phyloP scores from a whole-genome alignment of 1,284 basidiomycete genomes.

The Dichomitus squalens region DNA sequence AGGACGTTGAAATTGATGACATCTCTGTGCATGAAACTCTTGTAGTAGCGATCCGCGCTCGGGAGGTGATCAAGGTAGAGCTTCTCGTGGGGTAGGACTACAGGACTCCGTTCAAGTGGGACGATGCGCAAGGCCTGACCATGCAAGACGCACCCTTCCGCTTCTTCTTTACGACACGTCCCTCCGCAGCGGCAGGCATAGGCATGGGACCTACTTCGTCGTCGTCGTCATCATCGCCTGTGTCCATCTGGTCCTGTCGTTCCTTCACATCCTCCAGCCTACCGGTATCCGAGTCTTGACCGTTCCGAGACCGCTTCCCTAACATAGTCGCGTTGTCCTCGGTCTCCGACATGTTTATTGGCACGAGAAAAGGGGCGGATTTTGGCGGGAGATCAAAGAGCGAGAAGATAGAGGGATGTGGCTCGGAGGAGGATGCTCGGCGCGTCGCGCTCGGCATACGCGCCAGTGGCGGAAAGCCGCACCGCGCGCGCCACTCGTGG shows the following conservation, averaged over 20 bases:
- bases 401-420: too few species aligned
- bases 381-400: too few species aligned
- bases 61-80: slow-evolving; percentile 93
- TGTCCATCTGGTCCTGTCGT: slow-evolving; percentile 18
- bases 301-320: slow-evolving; percentile 63
- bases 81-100: slow-evolving; percentile 75
- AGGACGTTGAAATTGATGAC: slow-evolving; percentile 86
- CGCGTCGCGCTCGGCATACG: too few species aligned
- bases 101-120: not conserved
- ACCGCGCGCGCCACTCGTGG: too few species aligned
- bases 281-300: slow-evolving; percentile 28
- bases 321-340: slow-evolving; percentile 49
- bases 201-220: slow-evolving; percentile 82
- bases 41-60: slow-evolving; percentile 90
- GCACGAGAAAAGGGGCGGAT: too few species aligned
- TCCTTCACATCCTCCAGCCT: slow-evolving; percentile 25
- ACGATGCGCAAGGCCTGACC: not conserved
- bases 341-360: slow-evolving; percentile 46
- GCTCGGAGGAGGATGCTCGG: too few species aligned
- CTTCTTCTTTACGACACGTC: slow-evolving; percentile 58
- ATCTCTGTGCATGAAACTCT: slow-evolving; percentile 99
- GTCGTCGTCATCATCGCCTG: slow-evolving; percentile 51
- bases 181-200: slow-evolving; percentile 49
- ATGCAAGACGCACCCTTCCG: slow-evolving; percentile 59
- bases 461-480: too few species aligned